phyloP scores from a whole-genome alignment of 1,284 basidiomycete genomes.

The Omphalotus olearius region DNA sequence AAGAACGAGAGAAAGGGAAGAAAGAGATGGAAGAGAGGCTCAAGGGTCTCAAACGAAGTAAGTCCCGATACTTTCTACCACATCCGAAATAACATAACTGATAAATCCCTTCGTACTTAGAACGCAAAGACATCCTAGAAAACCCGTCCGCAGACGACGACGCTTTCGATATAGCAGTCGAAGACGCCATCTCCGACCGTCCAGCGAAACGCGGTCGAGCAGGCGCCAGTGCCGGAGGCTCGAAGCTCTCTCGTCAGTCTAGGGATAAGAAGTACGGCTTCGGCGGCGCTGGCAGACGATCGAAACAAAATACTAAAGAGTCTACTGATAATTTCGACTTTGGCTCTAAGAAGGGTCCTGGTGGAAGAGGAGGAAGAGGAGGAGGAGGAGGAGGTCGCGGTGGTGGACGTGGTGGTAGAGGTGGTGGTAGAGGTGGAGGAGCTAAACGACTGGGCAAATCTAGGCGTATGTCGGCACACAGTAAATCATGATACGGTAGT shows the following conservation, averaged over 20 bases:
- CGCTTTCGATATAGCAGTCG: conserved; percentile 81
- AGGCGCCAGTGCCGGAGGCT: conserved; percentile 24
- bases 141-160: conserved; percentile 64
- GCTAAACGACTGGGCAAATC: conserved; percentile 60
- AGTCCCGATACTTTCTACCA: conserved; percentile 24
- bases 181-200: conserved; percentile 79
- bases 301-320: conserved; percentile 79
- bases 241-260: conserved; percentile 54
- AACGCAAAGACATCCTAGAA: conserved; percentile 83
- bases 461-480: conserved; percentile 46
- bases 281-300: conserved; percentile 58
- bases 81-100: conserved; percentile 3
- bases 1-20: conserved; percentile 70
- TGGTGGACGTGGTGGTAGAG: conserved; percentile 25
- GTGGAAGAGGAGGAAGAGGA: conserved; percentile 28
- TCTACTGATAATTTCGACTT: conserved; percentile 72
- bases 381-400: conserved; percentile 26
- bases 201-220: conserved; percentile 57
- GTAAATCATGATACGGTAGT: conserved; percentile 17
- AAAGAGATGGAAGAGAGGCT: conserved; percentile 85
- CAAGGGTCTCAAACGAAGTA: conserved; percentile 86
- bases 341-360: conserved; percentile 31
- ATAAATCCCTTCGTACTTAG: conserved; percentile 54
- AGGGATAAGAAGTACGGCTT: conserved; percentile 83
- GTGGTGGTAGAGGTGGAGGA: conserved; percentile 28